These are phyloP conservation scores for Fusarium pseudocircinatum DNA, from an alignment of 2,329 filamentous ascomycete species.

Conservation along the genomic window DNA sequence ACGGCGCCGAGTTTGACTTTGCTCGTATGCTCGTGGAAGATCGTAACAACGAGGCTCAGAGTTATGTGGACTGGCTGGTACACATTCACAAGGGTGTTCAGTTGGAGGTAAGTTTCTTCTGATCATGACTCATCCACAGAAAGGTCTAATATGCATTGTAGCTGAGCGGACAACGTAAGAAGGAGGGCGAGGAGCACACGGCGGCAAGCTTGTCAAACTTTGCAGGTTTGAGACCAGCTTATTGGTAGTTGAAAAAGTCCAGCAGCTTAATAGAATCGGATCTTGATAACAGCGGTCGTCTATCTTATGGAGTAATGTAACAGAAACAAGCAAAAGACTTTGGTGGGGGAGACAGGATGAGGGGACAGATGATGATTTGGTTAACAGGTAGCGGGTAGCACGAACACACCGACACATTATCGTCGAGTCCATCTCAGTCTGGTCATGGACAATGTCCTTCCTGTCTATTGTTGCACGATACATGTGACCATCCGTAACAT, in stretches of 20 bases:
- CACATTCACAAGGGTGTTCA: constrained; percentile 94
- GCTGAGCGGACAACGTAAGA: constrained; percentile 77
- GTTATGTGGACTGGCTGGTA: constrained; percentile 98
- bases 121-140: not conserved
- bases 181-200: constrained; percentile 65
- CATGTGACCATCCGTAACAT: not conserved
- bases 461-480: constrained; percentile 1
- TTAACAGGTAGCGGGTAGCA: constrained; percentile 38
- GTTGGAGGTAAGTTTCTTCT: constrained; percentile 71
- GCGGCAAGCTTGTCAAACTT: constrained; percentile 63
- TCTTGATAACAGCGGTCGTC: constrained; percentile 23
- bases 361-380: constrained; percentile 7
- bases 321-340: constrained; percentile 26
- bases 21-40: constrained; percentile 91
- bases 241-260: constrained; percentile 58
- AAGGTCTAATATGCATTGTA: constrained; percentile 45
- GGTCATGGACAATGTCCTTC: not conserved
- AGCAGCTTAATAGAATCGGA: constrained; percentile 19
- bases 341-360: constrained; percentile 3
- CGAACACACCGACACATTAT: constrained; percentile 25
- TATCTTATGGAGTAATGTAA: constrained; percentile 16
- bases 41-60: constrained; percentile 96
- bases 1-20: constrained; percentile 97
- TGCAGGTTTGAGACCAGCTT: constrained; percentile 66
- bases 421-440: constrained; percentile 14